Base-by-base conservation (phyloP, 2,329 filamentous ascomycete species). In the Parastagonospora nodorum region DNA sequence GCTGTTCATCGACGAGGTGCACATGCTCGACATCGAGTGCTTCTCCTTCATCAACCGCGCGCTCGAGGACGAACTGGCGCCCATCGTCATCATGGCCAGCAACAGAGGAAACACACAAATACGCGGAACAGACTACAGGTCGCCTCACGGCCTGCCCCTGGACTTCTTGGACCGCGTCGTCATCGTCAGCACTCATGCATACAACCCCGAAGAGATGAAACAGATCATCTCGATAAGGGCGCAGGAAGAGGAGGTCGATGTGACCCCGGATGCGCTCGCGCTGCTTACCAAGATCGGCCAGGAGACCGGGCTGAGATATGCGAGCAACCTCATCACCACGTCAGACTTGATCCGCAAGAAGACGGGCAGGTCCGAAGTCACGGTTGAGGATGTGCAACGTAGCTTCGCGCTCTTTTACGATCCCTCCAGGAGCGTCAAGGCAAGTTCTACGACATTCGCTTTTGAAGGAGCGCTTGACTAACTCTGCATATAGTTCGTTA, bases 21-120 rank as follows among this genome's bases (percentile, higher is more conserved):
- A 99, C 81, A 97, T 99, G 93, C 89, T 99, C 50, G 94, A 99
- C 74, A 97, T 97, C 59, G 94, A 99, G 76, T 97, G 93, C 80
- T 99, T 96, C 80, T 95, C 92, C 38, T 99, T 96, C 80, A 88
- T 99, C 81, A 99, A 99, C 80, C 89, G 94, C 45, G 94, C 94
- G 1, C 82, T 99, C 38, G 94, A 99, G 77, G 91, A 92, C 53
- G 92, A 97, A 67, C 83, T 99, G 29, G 92, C 94, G 1, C 94
- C 94, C 33, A 92, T 99, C 59, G 92, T 99, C 74, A 99, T 99
- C 77, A 99, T 99, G 94, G 94, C 94, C 47, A 96, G 90, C 82
- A 99, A 99, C 79, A 84, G 94, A 53, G 94, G 94, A 58, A 86
- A 92, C 74, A 90, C 94, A 32, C 88, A 88, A 61, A 97, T 99